Evolutionary conservation across 164 flowering plant species (phyloP).

Genomic region (Litsea cubeba): DNA sequence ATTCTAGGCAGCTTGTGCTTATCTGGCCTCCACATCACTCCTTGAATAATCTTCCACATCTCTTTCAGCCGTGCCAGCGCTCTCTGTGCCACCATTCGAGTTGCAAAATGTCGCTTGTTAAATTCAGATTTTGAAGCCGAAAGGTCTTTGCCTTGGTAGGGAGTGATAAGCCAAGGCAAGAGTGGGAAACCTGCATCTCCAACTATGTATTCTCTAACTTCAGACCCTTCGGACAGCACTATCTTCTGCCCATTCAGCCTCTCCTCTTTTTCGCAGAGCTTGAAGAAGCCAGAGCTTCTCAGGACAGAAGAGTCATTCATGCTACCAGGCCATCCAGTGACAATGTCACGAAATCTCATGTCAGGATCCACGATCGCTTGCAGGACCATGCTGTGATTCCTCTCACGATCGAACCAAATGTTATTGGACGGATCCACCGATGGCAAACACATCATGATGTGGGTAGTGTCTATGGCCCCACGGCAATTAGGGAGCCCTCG

Average conservation of each 20-base stretch:
- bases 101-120: constrained; percentile 63
- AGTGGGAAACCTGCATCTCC: constrained; percentile 73
- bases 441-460: constrained; percentile 59
- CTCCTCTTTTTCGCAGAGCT: constrained; percentile 55
- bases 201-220: constrained; percentile 66
- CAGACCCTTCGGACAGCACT: constrained; percentile 45
- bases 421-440: constrained; percentile 41
- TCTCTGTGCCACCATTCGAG: constrained; percentile 57
- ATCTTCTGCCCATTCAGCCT: constrained; percentile 59
- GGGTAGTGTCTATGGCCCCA: constrained; percentile 78
- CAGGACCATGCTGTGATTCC: constrained; percentile 76
- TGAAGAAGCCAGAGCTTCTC: constrained; percentile 52
- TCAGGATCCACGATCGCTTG: constrained; percentile 77
- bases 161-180: constrained; percentile 79
- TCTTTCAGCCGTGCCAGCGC: constrained; percentile 79
- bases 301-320: constrained; percentile 49
- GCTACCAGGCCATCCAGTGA: constrained; percentile 95
- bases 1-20: constrained; percentile 77
- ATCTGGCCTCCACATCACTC: constrained; percentile 94
- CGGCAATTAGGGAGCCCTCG: constrained; percentile 88
- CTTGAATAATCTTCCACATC: constrained; percentile 74
- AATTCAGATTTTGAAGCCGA: constrained; percentile 46
- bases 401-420: constrained; percentile 57
- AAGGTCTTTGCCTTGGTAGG: constrained; percentile 62
- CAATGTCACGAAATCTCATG: constrained; percentile 78